These are phyloP conservation scores for Uromyces viciae-fabae DNA, from an alignment of 1,284 basidiomycete species.

Conservation along the genomic window DNA sequence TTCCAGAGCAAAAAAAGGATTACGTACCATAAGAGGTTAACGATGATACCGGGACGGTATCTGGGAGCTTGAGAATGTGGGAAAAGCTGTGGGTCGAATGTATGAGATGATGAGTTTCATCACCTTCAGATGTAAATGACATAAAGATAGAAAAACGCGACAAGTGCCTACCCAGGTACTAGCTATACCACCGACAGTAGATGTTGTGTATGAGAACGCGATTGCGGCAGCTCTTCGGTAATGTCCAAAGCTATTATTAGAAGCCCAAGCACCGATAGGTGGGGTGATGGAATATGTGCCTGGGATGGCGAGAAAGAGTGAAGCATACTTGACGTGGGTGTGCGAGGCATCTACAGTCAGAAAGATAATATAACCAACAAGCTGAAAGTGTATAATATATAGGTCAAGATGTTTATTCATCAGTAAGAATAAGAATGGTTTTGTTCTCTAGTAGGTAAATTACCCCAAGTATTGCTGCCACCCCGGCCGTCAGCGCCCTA, in stretches of 20 bases:
- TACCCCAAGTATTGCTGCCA: conserved; percentile 12
- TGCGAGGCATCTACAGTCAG: neutral
- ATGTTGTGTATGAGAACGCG: neutral
- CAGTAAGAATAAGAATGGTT: no score
- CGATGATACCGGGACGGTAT: conserved; percentile 9
- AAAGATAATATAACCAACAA: conserved; percentile 28
- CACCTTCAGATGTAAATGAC: no score
- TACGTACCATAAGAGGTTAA: conserved; percentile 20
- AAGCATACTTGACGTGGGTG: conserved; percentile 17
- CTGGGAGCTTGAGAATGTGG: conserved; percentile 1
- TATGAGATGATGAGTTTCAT: neutral
- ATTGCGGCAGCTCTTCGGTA: conserved; percentile 33
- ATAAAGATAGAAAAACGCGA: neutral
- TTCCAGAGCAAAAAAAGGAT: conserved; percentile 1
- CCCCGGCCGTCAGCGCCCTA: conserved; percentile 10
- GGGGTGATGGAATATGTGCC: conserved; percentile 22
- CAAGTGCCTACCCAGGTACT: conserved; percentile 32
- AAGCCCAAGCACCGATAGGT: conserved; percentile 13
- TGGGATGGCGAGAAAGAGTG: conserved; percentile 32
- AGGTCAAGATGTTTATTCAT: no score
- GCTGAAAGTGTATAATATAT: neutral
- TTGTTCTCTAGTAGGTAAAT: no score
- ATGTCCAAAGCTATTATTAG: conserved; percentile 27
- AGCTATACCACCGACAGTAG: conserved; percentile 12
- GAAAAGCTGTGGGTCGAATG: conserved; percentile 10